Evolutionary conservation across 352 stramenopile species (phyloP).

Genomic region (Peronospora belbahrii): DNA sequence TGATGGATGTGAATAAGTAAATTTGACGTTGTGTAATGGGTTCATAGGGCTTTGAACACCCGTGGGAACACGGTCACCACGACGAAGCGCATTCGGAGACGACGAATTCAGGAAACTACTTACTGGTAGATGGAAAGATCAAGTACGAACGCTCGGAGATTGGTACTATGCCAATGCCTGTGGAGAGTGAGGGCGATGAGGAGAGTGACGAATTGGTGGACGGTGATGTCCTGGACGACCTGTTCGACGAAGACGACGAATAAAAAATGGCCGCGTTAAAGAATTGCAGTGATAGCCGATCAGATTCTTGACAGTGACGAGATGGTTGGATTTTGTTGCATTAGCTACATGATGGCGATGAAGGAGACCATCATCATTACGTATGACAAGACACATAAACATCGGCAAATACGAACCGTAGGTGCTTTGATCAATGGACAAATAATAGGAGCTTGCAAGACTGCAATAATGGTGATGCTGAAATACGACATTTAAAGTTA

Average conservation of each 20-base stretch:
- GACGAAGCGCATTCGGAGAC: slow-evolving; percentile 36
- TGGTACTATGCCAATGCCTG: slow-evolving; percentile 48
- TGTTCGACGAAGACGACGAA: slow-evolving; percentile 24
- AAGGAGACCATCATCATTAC: not conserved
- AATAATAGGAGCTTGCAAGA: slow-evolving; percentile 6
- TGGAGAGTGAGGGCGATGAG: slow-evolving; percentile 39
- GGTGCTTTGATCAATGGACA: slow-evolving; percentile 14
- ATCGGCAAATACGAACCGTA: slow-evolving; percentile 16
- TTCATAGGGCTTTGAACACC: slow-evolving; percentile 75
- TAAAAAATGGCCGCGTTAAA: too few relatives aligned
- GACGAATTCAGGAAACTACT: slow-evolving; percentile 24
- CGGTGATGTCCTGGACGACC: slow-evolving; percentile 15
- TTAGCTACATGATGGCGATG: not conserved
- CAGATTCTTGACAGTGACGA: slow-evolving; percentile 2
- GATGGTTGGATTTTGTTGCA: not conserved
- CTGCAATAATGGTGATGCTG: not conserved
- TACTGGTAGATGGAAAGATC: slow-evolving; percentile 40
- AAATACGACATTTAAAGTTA: slow-evolving; percentile 1
- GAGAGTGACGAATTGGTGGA: slow-evolving; percentile 3
- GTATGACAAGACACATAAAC: not conserved
- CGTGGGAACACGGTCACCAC: slow-evolving; percentile 72
- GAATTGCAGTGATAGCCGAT: too few relatives aligned
- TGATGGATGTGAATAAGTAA: too few relatives aligned
- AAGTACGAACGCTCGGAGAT: slow-evolving; percentile 66
- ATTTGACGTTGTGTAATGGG: too few relatives aligned